Conservation (phyloP, 345 rosid species). For the Gynandropsis gynandra region DNA sequence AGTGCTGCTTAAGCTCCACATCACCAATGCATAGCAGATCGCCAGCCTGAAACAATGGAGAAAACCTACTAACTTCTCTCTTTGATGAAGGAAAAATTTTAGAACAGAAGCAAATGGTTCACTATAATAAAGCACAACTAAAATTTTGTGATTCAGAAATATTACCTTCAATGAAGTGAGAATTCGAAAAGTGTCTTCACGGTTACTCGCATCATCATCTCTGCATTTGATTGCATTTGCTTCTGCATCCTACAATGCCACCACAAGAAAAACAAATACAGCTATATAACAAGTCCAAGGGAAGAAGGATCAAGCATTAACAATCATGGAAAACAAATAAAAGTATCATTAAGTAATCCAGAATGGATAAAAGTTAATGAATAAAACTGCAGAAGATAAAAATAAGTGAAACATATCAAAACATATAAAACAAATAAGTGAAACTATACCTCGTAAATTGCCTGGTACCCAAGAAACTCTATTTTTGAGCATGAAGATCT, state of each 20-base stretch:
- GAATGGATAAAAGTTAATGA: slow-evolving; percentile 11
- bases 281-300: slow-evolving; percentile 8
- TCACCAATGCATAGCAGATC: slow-evolving; percentile 43
- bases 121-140: background rate
- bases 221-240: slow-evolving; percentile 43
- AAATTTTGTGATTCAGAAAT: slow-evolving; percentile 13
- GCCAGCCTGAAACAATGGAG: slow-evolving; percentile 45
- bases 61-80: slow-evolving; percentile 1
- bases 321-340: slow-evolving; percentile 14
- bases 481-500: slow-evolving; percentile 66
- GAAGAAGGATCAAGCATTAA: slow-evolving; percentile 7
- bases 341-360: background rate
- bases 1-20: slow-evolving; percentile 62
- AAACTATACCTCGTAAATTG: slow-evolving; percentile 85
- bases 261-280: slow-evolving; percentile 16
- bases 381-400: slow-evolving; percentile 8
- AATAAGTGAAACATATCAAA: background rate
- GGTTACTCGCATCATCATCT: slow-evolving; percentile 37
- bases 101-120: slow-evolving; percentile 10
- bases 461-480: slow-evolving; percentile 73
- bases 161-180: slow-evolving; percentile 62
- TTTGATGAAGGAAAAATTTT: slow-evolving; percentile 4
- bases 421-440: background rate
- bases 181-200: slow-evolving; percentile 42
- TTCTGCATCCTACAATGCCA: slow-evolving; percentile 56